phyloP scores from a whole-genome alignment of 345 rosid genomes.

The Linum trigynum region DNA sequence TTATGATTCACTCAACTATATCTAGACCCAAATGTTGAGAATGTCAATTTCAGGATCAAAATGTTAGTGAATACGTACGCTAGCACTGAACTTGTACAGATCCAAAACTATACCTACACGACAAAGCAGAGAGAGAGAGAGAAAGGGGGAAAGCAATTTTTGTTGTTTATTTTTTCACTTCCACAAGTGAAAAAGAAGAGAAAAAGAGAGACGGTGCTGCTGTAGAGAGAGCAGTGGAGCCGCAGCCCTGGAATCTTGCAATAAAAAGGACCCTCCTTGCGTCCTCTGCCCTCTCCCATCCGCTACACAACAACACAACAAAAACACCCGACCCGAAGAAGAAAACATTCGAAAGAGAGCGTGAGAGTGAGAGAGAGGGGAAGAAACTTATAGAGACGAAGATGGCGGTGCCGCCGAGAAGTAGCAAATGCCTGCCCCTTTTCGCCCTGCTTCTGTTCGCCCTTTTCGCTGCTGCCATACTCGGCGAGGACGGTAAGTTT shows the following conservation, averaged over 20 bases:
- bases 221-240: background rate
- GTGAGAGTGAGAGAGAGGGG: constrained; percentile 3
- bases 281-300: background rate
- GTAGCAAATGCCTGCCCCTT: constrained; percentile 35
- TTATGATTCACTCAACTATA: too few species aligned
- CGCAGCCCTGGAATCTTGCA: background rate
- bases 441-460: constrained; percentile 27
- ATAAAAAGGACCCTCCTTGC: background rate
- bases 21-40: too few species aligned
- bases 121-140: background rate
- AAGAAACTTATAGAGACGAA: background rate
- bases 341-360: constrained; percentile 10
- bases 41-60: too few species aligned
- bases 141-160: background rate
- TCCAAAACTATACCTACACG: background rate
- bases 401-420: constrained; percentile 30
- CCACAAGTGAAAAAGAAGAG: background rate
- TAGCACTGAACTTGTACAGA: background rate
- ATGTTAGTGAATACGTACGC: too few species aligned
- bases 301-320: background rate
- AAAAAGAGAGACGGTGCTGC: background rate
- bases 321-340: background rate
- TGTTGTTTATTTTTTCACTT: too few species aligned
- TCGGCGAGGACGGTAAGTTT: constrained; percentile 60
- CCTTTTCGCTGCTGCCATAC: constrained; percentile 28